Evolutionary conservation across 2,329 filamentous ascomycete genomes (phyloP).

Genomic region (Cladobotryum protrusum): DNA sequence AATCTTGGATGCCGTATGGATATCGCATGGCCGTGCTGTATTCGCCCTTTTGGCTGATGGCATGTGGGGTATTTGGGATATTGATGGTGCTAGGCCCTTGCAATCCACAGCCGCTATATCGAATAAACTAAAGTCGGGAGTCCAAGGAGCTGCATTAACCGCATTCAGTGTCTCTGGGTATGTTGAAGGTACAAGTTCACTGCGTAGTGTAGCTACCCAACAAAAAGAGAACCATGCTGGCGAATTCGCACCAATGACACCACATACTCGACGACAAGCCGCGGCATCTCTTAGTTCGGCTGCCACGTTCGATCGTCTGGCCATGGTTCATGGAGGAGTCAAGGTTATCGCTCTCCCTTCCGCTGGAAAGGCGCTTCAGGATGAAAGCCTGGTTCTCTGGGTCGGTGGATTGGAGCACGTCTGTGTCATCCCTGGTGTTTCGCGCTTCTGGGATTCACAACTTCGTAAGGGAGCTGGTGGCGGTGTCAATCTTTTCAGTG

Average conservation of each 20-base stretch:
- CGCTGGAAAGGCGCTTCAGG: slow-evolving; percentile 36
- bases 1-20: slow-evolving; percentile 57
- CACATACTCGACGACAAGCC: slow-evolving; percentile 51
- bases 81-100: slow-evolving; percentile 50
- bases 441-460: slow-evolving; percentile 55
- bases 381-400: slow-evolving; percentile 53
- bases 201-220: slow-evolving; percentile 36
- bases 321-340: slow-evolving; percentile 48
- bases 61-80: slow-evolving; percentile 63
- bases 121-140: slow-evolving; percentile 44
- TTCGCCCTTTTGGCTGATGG: slow-evolving; percentile 55
- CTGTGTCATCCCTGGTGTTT: slow-evolving; percentile 48
- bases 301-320: slow-evolving; percentile 44
- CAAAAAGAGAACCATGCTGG: slow-evolving; percentile 32
- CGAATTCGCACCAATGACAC: slow-evolving; percentile 60
- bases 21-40: slow-evolving; percentile 53
- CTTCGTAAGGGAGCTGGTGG: slow-evolving; percentile 45
- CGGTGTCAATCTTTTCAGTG: slow-evolving; percentile 50
- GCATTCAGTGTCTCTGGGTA: slow-evolving; percentile 53
- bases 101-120: slow-evolving; percentile 37
- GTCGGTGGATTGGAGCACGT: slow-evolving; percentile 51
- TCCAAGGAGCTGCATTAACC: slow-evolving; percentile 53
- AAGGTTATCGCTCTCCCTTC: slow-evolving; percentile 39
- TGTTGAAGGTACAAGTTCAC: slow-evolving; percentile 52
- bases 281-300: slow-evolving; percentile 38